Evolutionary conservation across 169 alveolate genomes (phyloP), one percentile per base, ranked within the genome.

Genomic region (Babesia caballi): DNA sequence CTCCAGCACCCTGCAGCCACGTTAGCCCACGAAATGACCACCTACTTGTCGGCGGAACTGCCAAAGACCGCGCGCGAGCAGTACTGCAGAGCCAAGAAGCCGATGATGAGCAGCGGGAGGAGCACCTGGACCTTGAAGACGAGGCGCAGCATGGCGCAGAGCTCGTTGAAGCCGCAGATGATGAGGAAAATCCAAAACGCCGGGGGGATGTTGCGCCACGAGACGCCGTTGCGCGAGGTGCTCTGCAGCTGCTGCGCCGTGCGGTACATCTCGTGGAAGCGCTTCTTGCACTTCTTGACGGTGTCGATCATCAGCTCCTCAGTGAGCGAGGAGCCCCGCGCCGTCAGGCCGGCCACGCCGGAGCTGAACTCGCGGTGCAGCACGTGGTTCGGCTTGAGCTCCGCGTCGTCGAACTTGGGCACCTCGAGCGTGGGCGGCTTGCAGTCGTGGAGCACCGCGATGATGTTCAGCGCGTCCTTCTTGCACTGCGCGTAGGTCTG

Each of bases 161-260:
- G 21, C 51, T 89, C 94, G 68, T 89, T 89, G 91, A 91, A 89
- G 56, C 91, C 91, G 42, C 82, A 71, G 19, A 89, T 32, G 52
- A 89, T 54, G 44, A 89, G 47, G 40, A 77, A 58, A 41, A 85
- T 68, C 94, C 94, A 89, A 40, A 89, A 89, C 19, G 66, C 15
- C 27, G 88, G 66, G 17, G 94, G 94, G n/a, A 89, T 71, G 59
- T 82, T 89, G 52, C 76, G 83, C 90, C 90, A 82, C 35, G 88
- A 68, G 66, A 74, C 71, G 38, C 70, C 70, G 42, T 53, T 21
- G 25, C 42, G 17, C 9, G 76, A 53, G 23, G 80, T 63, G 44
- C 38, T 70, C 83, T 69, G 84, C 14, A 70, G 46, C 40, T 50
- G 58, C 60, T 78, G 83, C 0, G 87, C 87, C 17, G 50, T 50